These are phyloP conservation scores for Lepidium aucheri DNA, from an alignment of 345 rosid genomes.

Conservation along the genomic window DNA sequence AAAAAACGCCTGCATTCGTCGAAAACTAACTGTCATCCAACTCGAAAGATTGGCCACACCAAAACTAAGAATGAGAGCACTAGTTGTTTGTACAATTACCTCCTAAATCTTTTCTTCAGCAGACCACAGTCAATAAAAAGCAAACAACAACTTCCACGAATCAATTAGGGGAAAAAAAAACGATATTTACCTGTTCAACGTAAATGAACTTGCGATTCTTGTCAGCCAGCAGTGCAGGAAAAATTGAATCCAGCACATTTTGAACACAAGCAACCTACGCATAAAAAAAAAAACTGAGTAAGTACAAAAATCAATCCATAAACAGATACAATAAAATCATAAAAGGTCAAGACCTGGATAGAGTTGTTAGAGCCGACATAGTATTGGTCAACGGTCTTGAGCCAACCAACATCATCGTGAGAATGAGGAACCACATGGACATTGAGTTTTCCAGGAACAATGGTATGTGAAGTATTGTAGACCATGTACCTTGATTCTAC, in stretches of 20 bases:
- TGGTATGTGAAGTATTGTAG: conserved; percentile 76
- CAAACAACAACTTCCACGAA: neutral
- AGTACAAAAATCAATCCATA: neutral
- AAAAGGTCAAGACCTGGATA: conserved; percentile 58
- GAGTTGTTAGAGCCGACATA: conserved; percentile 98
- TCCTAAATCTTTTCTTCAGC: neutral
- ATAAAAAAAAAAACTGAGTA: neutral
- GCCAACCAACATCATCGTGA: conserved; percentile 98
- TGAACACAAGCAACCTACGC: conserved; percentile 87
- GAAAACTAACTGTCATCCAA: conserved; percentile 4
- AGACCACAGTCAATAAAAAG: neutral
- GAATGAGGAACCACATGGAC: conserved; percentile 94
- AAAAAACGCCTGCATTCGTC: conserved; percentile 75
- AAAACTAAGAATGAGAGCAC: neutral
- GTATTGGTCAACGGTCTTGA: conserved; percentile 97
- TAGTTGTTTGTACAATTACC: neutral
- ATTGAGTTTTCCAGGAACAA: conserved; percentile 73
- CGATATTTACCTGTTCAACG: conserved; percentile 60
- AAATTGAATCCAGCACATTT: conserved; percentile 86
- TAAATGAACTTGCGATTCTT: conserved; percentile 82
- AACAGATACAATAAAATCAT: neutral
- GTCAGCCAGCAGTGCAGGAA: conserved; percentile 80
- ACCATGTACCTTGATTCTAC: conserved; percentile 62
- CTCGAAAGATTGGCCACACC: neutral
- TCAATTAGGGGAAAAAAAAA: conserved; percentile 4